These are phyloP conservation scores for Solanum raphanifolium DNA, from an alignment of 257 asterid genomes.

Conservation along the genomic window DNA sequence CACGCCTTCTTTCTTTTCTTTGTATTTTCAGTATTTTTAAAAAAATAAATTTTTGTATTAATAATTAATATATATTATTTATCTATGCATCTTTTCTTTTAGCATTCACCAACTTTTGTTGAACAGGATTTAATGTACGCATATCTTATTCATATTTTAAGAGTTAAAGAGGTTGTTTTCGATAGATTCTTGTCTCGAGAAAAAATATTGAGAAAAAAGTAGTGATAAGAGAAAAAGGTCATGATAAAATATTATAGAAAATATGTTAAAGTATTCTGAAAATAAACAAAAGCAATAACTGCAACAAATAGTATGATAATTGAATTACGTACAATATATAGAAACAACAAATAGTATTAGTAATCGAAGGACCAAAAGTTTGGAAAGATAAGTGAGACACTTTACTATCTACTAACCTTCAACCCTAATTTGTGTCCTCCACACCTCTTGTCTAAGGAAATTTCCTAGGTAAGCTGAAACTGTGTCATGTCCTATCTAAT, in stretches of 20 bases:
- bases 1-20: neutral
- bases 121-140: neutral
- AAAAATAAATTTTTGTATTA: neutral
- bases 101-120: neutral
- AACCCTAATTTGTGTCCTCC: neutral
- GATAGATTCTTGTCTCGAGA: neutral
- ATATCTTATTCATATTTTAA: fast-evolving
- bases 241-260: neutral
- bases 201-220: fast-evolving
- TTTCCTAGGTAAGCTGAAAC: neutral
- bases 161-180: neutral
- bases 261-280: neutral
- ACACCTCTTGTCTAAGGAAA: neutral
- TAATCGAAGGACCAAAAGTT: neutral
- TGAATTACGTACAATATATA: neutral
- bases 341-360: neutral
- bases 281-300: too few species aligned
- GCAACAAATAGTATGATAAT: neutral
- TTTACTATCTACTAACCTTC: neutral
- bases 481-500: too few species aligned
- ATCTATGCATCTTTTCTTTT: neutral
- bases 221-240: neutral
- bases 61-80: neutral
- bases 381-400: neutral
- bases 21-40: neutral